Evolutionary conservation across 768 basidiomycete genomes (phyloP).

Genomic region (Trametes gibbosa): DNA sequence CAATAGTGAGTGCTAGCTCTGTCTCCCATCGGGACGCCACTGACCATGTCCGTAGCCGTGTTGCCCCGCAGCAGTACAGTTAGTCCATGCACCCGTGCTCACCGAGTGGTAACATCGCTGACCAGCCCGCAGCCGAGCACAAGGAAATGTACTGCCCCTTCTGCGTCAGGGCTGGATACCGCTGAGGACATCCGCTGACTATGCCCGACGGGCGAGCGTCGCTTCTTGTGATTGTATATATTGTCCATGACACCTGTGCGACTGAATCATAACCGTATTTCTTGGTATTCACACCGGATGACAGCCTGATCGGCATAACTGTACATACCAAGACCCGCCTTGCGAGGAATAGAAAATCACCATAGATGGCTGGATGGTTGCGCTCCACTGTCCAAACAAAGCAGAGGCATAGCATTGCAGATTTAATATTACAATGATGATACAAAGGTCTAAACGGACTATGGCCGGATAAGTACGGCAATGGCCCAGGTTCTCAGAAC

Average conservation of each 20-base stretch:
- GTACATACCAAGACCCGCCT: background rate
- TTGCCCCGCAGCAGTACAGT: slow-evolving; percentile 56
- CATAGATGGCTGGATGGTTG: background rate
- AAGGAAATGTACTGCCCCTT: slow-evolving; percentile 57
- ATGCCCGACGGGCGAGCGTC: no score
- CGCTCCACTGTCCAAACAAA: background rate
- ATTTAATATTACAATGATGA: background rate
- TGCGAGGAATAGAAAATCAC: background rate
- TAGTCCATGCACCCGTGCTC: slow-evolving; percentile 7
- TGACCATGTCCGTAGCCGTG: slow-evolving; percentile 21
- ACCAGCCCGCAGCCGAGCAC: slow-evolving; percentile 45
- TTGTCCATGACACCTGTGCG: background rate
- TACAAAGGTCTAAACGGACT: background rate
- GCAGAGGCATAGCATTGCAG: background rate
- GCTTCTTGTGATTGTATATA: background rate
- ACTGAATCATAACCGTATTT: no score
- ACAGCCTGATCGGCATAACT: background rate
- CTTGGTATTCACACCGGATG: background rate
- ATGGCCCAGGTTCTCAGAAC: background rate
- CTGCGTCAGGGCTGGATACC: slow-evolving; percentile 33
- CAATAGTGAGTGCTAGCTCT: slow-evolving; percentile 42
- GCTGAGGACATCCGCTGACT: background rate
- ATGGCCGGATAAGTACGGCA: background rate
- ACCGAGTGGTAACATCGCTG: slow-evolving; percentile 13
- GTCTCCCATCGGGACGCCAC: background rate